phyloP scores from a whole-genome alignment of 306 rosid species.

The Potentilla sterilis region DNA sequence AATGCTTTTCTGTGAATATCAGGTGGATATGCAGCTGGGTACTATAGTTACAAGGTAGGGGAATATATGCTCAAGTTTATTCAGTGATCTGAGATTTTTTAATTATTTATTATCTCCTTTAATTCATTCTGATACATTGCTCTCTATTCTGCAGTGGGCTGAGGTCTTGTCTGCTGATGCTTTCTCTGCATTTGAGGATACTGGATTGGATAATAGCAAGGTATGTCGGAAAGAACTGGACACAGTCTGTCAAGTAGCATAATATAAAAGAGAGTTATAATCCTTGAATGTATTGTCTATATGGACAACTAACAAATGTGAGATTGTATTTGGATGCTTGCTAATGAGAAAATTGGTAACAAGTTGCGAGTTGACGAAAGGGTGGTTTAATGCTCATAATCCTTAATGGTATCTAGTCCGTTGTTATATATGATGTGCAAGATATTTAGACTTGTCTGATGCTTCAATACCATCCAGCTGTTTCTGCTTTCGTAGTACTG shows the following conservation, averaged over 20 bases:
- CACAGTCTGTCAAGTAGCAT: neutral
- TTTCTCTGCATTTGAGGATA: constrained; percentile 97
- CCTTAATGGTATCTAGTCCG: neutral
- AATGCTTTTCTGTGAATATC: neutral
- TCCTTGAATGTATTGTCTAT: neutral
- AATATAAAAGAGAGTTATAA: neutral
- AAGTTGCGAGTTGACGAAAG: neutral
- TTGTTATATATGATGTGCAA: neutral
- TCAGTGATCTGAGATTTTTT: neutral
- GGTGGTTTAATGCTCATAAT: neutral
- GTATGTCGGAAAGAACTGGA: constrained; percentile 39
- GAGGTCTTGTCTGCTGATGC: constrained; percentile 99
- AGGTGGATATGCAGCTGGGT: constrained; percentile 98
- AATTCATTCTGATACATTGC: constrained; percentile 32
- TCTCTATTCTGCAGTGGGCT: constrained; percentile 77
- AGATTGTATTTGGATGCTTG: neutral
- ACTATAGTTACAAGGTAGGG: constrained; percentile 92
- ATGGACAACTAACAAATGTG: neutral
- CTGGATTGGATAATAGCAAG: constrained; percentile 71
- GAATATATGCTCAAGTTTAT: neutral
- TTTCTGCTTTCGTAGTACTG: neutral
- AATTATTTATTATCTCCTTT: constrained; percentile 1
- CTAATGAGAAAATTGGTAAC: neutral
- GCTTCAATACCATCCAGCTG: neutral
- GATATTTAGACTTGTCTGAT: neutral